Conservation (phyloP, 176 grass and related monocot genomes). For the Eremochloa ophiuroides region DNA sequence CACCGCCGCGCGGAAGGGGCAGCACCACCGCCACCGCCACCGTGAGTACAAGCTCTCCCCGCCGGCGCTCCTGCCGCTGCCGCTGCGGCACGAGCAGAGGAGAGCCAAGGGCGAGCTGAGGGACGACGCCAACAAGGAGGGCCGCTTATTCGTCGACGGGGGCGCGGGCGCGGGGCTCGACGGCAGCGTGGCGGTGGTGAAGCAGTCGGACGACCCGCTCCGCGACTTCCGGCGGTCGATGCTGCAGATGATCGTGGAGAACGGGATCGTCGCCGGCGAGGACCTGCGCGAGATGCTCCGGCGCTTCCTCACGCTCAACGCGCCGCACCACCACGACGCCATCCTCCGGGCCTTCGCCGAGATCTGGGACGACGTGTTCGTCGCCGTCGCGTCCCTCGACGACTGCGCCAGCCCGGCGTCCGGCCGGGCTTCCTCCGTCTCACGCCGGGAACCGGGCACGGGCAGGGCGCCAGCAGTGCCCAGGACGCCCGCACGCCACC, state of each 20-base stretch:
- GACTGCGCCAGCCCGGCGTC: background rate
- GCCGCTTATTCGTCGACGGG: background rate
- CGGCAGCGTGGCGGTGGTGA: constrained; percentile 63
- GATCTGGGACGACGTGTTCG: constrained; percentile 67
- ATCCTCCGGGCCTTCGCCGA: constrained; percentile 72
- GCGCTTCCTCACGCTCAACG: constrained; percentile 70
- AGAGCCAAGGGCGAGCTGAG: background rate
- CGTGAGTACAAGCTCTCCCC: background rate
- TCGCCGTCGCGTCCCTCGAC: constrained; percentile 9
- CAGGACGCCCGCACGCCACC: constrained; percentile 28
- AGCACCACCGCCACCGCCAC: background rate
- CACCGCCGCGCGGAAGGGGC: constrained; percentile 10
- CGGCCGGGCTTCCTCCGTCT: background rate
- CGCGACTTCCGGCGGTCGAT: constrained; percentile 76
- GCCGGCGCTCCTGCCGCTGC: background rate
- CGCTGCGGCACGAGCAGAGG: background rate
- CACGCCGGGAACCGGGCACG: background rate
- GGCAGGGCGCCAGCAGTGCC: background rate
- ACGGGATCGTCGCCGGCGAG: constrained; percentile 53
- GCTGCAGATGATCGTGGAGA: constrained; percentile 78
- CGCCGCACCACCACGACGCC: constrained; percentile 56
- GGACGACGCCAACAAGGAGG: background rate
- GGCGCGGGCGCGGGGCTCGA: constrained; percentile 26
- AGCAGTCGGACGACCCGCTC: constrained; percentile 63
- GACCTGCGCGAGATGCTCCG: constrained; percentile 73